Base-by-base conservation (phyloP, 1,139 yeast species). In the Scheffersomyces titani region DNA sequence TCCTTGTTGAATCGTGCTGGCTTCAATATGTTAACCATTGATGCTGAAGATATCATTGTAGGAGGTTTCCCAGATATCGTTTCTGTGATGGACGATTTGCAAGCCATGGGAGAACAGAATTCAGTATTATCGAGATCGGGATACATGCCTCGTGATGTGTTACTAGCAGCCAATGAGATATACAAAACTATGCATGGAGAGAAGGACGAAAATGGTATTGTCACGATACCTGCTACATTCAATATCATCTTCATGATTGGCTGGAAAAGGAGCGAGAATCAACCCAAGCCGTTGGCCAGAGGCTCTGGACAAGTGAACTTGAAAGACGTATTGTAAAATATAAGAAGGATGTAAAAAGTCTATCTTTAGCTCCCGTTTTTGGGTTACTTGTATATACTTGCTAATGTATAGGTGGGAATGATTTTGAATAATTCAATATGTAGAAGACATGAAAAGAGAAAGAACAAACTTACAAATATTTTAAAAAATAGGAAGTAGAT, bases 21-120 rank as follows among this genome's bases (percentile, higher is more conserved):
- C 22, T 91, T 89, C 75, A 87, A 85, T 63, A 82, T 91, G 80
- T 79, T 91, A 54, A 91, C 97, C 0, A 87, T 91, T 47, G 97
- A 91, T 68, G 89, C 91, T 5, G 97, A 91, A 66, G 97, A 91
- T 66, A 84, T 91, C 40, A 84, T 89, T 5, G 92, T 91, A 9
- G 83, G 82, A 3, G 90, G 89, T n/a, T 91, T 87, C 64, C 97
- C 97, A 0, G 89, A 88, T 65, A 77, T 89, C 52, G 78, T 84
- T 53, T 80, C 91, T 2, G 73, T 91, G 49, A 78, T 91, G 74
- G 84, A 83, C 56, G 97, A 91, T 64, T 71, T 91, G 48, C 92
- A 89, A 65, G 75, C 84, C 20, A 90, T 90, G 97, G 97, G 97
- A 5, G 97, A 91, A 69, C 88, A 88, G 59, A 91, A 90, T 67